A percentile compares a stretch with the other conserved stretches of the same genome.
Evolutionary conservation across 495 filamentous ascomycete genomes (phyloP).

Genomic region (Penicillium alfredii): DNA sequence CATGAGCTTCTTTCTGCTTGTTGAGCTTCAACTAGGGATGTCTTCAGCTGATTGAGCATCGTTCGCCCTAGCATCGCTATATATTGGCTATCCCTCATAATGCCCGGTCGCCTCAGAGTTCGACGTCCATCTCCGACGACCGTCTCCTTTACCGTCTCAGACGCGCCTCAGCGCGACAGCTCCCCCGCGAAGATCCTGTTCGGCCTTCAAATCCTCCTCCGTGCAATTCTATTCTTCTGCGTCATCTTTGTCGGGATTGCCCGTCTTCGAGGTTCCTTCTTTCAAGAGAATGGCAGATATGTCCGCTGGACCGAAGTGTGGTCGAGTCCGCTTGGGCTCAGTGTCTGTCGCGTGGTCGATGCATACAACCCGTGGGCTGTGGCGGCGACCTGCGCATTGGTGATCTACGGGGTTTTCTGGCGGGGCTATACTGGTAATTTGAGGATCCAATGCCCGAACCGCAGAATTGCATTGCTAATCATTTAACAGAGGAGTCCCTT

Average conservation of each 20-base stretch:
- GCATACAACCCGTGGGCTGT: constrained; percentile 28
- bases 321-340: constrained; percentile 25
- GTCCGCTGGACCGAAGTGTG: constrained; percentile 29
- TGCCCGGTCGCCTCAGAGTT: constrained; percentile 52
- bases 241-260: constrained; percentile 38
- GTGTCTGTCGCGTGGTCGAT: constrained; percentile 33
- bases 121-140: constrained; percentile 79
- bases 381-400: constrained; percentile 23
- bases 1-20: constrained; percentile 9
- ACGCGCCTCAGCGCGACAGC: constrained; percentile 51
- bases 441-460: not conserved
- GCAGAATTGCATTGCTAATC: constrained; percentile 19
- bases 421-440: constrained; percentile 45
- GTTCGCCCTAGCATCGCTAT: no score
- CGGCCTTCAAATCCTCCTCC: constrained; percentile 44
- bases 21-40: constrained; percentile 8
- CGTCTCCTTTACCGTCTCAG: constrained; percentile 80
- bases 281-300: constrained; percentile 16
- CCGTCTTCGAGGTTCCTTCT: constrained; percentile 27
- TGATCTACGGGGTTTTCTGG: constrained; percentile 44
- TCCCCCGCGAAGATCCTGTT: constrained; percentile 51
- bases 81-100: no score
- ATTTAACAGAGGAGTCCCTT: constrained; percentile 66
- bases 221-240: constrained; percentile 35
- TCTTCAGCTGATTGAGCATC: no score